Evolutionary conservation across 306 rosid species (phyloP), one percentile per base, ranked within the genome.

Genomic region (Prunus kanzakura): DNA sequence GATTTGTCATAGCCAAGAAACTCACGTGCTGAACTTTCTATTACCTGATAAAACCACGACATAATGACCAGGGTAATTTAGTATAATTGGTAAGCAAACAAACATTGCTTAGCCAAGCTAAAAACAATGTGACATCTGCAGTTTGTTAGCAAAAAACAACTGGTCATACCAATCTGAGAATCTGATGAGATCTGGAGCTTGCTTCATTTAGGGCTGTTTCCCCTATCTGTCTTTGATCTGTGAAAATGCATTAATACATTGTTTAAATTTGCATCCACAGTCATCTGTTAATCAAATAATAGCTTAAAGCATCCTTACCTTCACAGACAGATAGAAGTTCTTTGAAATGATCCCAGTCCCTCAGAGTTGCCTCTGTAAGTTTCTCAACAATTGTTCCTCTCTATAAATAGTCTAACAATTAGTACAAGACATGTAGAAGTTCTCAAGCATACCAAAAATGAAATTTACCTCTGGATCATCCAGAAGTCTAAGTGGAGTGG

Each of bases 171-270:
- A 96, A 78, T 92, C 96, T 87, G 67, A 96, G 93, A 86, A 96
- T 96, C 87, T 93, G 98, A 93, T 96, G 99, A 71, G 99, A 96
- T 87, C 98, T 89, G 77, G 99, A 96, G 90, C 99, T 96, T 74
- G 96, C 93, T 88, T 92, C 98, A 84, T 96, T 96, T 83, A 96
- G 68, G 64, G 97, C 77, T 76, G 99, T 96, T 86, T 96, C 98
- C 78, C 99, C 99, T 67, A 96, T 90, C 83, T 96, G 99, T 81
- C 99, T 89, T 86, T 96, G 97, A 76, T 91, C 99, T 96, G 90
- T 35, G 67, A 84, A 86, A 78, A 30, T 49, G 35, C 41, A 70
- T 23, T n/a, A 73, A 67, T 72, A 51, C 29, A 27, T 25, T 65
- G 49, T 72, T 76, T 67, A 67, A 66, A 50, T 72, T 41, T 79